Evolutionary conservation across 2,329 filamentous ascomycete genomes (phyloP), one percentile per base, ranked within the genome.

Genomic region (Exophiala alcalophila): DNA sequence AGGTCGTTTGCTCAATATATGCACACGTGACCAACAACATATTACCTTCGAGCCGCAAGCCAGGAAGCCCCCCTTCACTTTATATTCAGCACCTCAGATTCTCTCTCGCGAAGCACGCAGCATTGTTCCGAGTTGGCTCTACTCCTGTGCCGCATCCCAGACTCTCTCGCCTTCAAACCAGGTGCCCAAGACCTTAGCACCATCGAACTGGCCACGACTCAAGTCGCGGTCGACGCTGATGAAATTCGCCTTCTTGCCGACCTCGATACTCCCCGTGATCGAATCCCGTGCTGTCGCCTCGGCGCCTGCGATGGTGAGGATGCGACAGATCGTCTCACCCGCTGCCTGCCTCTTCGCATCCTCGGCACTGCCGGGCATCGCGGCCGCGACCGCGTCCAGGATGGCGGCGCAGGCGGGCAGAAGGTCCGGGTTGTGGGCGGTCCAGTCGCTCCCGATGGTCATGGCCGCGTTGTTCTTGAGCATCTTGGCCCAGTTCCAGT

Each of bases 171-270:
- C 54, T 27, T 55, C 52, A 38, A 63, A 63, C 38, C 57, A 62
- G 1, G 59, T 62, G 41, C 50, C 49, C 36, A 61, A 26, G 8
- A 63, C 58, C 16, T 27, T 51, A 7, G 59, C 59, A 1, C 53
- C 57, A 3, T 44, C 49, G 32, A 62, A 61, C 6, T 57, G 44
- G 1, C 59, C 61, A 21, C 54, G 48, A 30, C 54, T 59, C 20
- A 62, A 46, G 47, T 63, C 57, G 11, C 50, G 32, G 45, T 61
- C 56, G 31, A 62, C 45, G 7, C 57, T 47, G 30, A 62, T 59
- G 24, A 64, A 61, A 42, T 60, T 61, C 12, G 60, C 60, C 35
- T 52, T 58, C 53, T 64, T 63, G 11, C 59, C 57, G 2, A 59
- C 49, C 41, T 58, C 55, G 20, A 64, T 57, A 34, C 56, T 61